Evolutionary conservation across 495 filamentous ascomycete genomes (phyloP).

Genomic region (Beverwykella pulmonaria): DNA sequence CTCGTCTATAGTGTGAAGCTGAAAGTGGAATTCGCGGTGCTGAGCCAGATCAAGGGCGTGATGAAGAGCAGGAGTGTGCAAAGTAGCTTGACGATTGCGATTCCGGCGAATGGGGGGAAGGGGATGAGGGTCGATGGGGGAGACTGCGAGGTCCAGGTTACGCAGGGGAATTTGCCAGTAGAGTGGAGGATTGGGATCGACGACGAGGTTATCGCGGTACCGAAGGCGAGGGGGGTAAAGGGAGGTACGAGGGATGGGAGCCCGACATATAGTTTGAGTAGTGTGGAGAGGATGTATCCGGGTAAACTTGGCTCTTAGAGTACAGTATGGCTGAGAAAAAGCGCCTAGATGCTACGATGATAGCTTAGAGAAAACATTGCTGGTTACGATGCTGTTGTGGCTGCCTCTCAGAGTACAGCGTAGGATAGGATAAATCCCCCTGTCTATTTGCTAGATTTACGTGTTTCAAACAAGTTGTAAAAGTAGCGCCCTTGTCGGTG

Average conservation of each 20-base stretch:
- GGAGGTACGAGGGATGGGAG: neutral
- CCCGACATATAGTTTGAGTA: neutral
- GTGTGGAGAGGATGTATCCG: neutral
- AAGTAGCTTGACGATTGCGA: constrained; percentile 1
- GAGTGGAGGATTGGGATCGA: neutral
- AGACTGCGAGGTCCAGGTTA: neutral
- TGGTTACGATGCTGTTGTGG: too few relatives aligned
- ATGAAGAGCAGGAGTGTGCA: neutral
- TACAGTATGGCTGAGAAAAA: neutral
- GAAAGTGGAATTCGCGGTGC: constrained; percentile 65
- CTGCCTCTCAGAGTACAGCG: too few relatives aligned
- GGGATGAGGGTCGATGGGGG: neutral
- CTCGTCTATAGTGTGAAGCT: constrained; percentile 67
- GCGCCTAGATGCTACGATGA: too few relatives aligned
- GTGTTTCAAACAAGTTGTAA: too few relatives aligned
- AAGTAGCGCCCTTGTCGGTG: too few relatives aligned
- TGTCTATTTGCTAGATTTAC: too few relatives aligned
- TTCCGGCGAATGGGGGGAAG: neutral
- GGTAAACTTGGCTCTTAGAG: neutral
- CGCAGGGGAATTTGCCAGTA: neutral
- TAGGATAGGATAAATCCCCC: too few relatives aligned
- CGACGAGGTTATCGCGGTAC: neutral
- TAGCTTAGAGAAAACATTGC: too few relatives aligned
- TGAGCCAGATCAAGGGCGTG: constrained; percentile 46
- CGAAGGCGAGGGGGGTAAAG: neutral